Percentiles rank a stretch among this genome's conserved stretches.
phyloP scores from a whole-genome alignment of 192 early-diverging fungal species.

The Backusella westeae region DNA sequence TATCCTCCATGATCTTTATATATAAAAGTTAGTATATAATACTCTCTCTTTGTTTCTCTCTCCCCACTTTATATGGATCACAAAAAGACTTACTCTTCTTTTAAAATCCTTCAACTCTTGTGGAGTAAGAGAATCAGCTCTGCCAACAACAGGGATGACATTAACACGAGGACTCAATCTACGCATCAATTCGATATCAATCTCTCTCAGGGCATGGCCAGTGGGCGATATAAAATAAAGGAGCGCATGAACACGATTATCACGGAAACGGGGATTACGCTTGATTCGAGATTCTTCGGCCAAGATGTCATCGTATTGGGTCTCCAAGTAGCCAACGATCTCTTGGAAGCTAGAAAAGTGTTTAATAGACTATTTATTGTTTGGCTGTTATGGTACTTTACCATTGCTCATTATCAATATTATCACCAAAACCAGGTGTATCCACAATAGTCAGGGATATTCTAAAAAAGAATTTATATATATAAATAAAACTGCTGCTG shows the following conservation, averaged over 20 bases:
- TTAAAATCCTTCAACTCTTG: constrained; percentile 87
- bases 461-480: constrained; percentile 14
- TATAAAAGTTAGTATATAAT: constrained; percentile 42
- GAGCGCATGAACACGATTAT: constrained; percentile 94
- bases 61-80: too few relatives aligned
- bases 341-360: constrained; percentile 68
- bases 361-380: not conserved
- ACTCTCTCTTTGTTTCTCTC: not conserved
- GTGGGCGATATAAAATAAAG: constrained; percentile 98
- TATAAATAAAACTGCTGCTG: too few relatives aligned
- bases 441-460: constrained; percentile 97
- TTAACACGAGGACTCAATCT: constrained; percentile 90
- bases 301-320: constrained; percentile 92
- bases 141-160: constrained; percentile 93
- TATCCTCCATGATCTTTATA: constrained; percentile 88
- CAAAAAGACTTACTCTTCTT: constrained; percentile 48
- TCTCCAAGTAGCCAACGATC: constrained; percentile 92
- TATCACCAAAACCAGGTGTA: constrained; percentile 98
- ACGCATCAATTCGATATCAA: constrained; percentile 93
- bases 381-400: constrained; percentile 35
- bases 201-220: constrained; percentile 93
- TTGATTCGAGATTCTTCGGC: constrained; percentile 86
- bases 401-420: constrained; percentile 93
- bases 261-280: constrained; percentile 87
- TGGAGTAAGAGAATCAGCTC: constrained; percentile 91